phyloP scores from a whole-genome alignment of 179 eudicot genomes.

The Beta lomatogona region DNA sequence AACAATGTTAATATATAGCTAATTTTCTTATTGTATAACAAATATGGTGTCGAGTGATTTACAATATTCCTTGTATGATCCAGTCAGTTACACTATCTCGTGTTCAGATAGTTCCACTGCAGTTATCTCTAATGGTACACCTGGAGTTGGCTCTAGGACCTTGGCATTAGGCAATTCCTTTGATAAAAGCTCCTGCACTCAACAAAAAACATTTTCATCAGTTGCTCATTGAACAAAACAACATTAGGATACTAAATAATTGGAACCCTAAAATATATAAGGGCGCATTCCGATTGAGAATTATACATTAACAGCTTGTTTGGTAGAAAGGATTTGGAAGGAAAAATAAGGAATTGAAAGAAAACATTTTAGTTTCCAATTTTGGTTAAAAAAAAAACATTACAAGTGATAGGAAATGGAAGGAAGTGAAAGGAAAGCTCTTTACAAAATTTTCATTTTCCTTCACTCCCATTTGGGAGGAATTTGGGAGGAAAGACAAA shows the following conservation, averaged over 20 bases:
- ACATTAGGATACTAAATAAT: neutral
- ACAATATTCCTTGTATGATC: neutral
- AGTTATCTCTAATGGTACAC: slow-evolving; percentile 59
- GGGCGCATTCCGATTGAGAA: neutral
- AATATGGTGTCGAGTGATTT: neutral
- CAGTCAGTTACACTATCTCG: neutral
- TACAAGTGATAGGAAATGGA: too few relatives aligned
- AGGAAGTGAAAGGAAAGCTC: too few relatives aligned
- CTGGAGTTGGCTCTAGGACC: slow-evolving; percentile 75
- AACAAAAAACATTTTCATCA: neutral
- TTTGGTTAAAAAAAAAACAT: too few relatives aligned
- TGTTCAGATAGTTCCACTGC: neutral
- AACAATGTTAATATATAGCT: neutral
- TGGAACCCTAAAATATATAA: neutral
- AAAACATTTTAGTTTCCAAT: too few relatives aligned
- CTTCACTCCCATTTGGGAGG: too few relatives aligned
- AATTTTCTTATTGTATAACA: neutral
- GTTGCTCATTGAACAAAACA: neutral
- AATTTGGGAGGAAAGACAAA: too few relatives aligned
- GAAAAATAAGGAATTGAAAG: too few relatives aligned
- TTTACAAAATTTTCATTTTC: too few relatives aligned
- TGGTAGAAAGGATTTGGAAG: too few relatives aligned
- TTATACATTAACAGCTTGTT: neutral
- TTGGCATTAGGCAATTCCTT: slow-evolving; percentile 65
- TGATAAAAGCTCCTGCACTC: slow-evolving; percentile 66